These are phyloP conservation scores for Talinum fruticosum DNA, from an alignment of 148 eudicot genomes.

Conservation along the genomic window DNA sequence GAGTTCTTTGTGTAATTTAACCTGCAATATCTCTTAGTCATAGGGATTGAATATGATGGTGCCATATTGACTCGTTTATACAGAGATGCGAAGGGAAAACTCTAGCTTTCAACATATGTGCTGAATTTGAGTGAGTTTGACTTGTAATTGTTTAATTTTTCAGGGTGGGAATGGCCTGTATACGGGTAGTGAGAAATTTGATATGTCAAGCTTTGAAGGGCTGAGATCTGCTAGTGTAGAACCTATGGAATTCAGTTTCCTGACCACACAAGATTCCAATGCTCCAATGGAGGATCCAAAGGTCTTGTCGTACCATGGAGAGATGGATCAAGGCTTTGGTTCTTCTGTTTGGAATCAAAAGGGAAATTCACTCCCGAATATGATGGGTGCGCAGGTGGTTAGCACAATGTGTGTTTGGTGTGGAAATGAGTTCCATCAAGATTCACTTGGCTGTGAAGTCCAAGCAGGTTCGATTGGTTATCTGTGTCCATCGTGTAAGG, in stretches of 20 bases:
- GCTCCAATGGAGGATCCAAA: constrained; percentile 56
- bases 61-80: background rate
- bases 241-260: constrained; percentile 89
- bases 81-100: background rate
- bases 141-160: constrained; percentile 8
- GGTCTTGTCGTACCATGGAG: constrained; percentile 42
- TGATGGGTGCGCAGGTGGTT: constrained; percentile 39
- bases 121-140: constrained; percentile 1
- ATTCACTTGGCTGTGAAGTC: constrained; percentile 45
- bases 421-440: constrained; percentile 64
- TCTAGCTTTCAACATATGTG: background rate
- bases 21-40: background rate
- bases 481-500: constrained; percentile 78
- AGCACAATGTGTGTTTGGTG: constrained; percentile 78
- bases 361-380: constrained; percentile 48
- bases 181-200: constrained; percentile 47
- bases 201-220: constrained; percentile 45
- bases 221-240: constrained; percentile 49
- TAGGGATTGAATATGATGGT: background rate
- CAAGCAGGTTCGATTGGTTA: constrained; percentile 72
- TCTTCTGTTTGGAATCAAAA: constrained; percentile 73
- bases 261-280: constrained; percentile 54
- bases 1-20: background rate
- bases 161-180: constrained; percentile 57
- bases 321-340: constrained; percentile 60